A percentile compares a stretch with the other conserved stretches of the same genome.
Evolutionary conservation across 2,329 filamentous ascomycete species (phyloP).

Genomic region (Aspergillus sp.): DNA sequence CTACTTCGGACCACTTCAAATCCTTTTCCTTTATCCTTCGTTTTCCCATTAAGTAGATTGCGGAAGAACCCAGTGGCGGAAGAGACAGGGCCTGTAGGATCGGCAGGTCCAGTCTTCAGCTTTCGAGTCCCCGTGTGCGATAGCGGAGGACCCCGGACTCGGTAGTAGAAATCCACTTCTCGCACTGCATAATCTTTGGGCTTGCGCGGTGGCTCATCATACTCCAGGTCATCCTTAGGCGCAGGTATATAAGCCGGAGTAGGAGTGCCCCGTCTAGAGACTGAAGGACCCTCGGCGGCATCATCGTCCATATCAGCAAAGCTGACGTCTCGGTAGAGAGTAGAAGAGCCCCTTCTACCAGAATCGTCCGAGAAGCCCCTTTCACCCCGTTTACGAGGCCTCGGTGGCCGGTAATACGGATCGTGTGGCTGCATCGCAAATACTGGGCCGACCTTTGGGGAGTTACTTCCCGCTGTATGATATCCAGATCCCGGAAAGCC

Average conservation of each 20-base stretch:
- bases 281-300: constrained; percentile 38
- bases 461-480: constrained; percentile 43
- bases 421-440: constrained; percentile 59
- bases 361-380: constrained; percentile 46
- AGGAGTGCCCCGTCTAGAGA: constrained; percentile 50
- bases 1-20: constrained; percentile 95
- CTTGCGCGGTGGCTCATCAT: constrained; percentile 50
- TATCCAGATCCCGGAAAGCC: constrained; percentile 68
- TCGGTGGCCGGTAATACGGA: constrained; percentile 85
- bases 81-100: constrained; percentile 87
- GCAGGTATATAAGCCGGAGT: constrained; percentile 55
- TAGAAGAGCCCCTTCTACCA: constrained; percentile 37
- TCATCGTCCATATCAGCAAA: constrained; percentile 33
- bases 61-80: constrained; percentile 90
- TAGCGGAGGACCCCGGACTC: constrained; percentile 82
- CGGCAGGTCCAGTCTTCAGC: constrained; percentile 88
- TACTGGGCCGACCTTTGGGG: constrained; percentile 44
- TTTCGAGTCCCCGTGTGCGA: constrained; percentile 79
- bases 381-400: constrained; percentile 68
- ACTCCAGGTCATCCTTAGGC: constrained; percentile 55
- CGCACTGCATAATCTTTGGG: constrained; percentile 86
- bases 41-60: constrained; percentile 75
- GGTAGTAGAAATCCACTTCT: constrained; percentile 96
- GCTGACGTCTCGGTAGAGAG: constrained; percentile 39
- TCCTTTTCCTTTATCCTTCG: constrained; percentile 91